Percentiles rank a stretch among this genome's conserved stretches.
Evolutionary conservation across 73 alveolate species (phyloP).

Genomic region (Blepharisma stoltei): DNA sequence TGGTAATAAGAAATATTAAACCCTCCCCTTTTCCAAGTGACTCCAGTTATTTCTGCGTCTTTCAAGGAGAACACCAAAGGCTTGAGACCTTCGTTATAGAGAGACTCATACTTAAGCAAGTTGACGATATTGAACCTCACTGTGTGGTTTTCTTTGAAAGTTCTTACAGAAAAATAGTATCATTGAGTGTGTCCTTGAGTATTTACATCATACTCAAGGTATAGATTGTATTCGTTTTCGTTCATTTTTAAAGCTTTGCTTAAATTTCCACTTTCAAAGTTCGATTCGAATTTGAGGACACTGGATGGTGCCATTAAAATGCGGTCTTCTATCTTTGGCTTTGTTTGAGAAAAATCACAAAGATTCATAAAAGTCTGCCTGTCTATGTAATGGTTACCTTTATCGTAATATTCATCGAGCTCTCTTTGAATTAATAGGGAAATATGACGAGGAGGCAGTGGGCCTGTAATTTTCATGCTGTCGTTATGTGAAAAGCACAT

Average conservation of each 20-base stretch:
- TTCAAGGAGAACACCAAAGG: slow-evolving; percentile 63
- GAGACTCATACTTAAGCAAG: slow-evolving; percentile 61
- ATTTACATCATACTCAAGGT: slow-evolving; percentile 80
- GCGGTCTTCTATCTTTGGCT: too few species aligned
- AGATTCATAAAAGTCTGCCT: too few species aligned
- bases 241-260: slow-evolving; percentile 37
- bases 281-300: slow-evolving; percentile 52
- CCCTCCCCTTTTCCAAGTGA: slow-evolving; percentile 63
- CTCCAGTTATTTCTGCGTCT: slow-evolving; percentile 28
- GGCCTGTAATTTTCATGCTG: too few species aligned
- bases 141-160: slow-evolving; percentile 50
- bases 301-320: slow-evolving; percentile 19
- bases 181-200: slow-evolving; percentile 94
- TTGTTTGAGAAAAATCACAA: too few species aligned
- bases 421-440: too few species aligned
- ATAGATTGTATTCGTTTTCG: slow-evolving; percentile 79
- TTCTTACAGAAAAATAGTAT: slow-evolving; percentile 80
- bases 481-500: not conserved
- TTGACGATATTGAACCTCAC: slow-evolving; percentile 78
- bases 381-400: too few species aligned
- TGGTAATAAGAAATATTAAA: slow-evolving; percentile 41
- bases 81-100: slow-evolving; percentile 76
- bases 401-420: too few species aligned
- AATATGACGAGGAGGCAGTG: too few species aligned
- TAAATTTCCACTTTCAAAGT: slow-evolving; percentile 65